phyloP scores from a whole-genome alignment of 331 rosid species.

The Acacia concinna region DNA sequence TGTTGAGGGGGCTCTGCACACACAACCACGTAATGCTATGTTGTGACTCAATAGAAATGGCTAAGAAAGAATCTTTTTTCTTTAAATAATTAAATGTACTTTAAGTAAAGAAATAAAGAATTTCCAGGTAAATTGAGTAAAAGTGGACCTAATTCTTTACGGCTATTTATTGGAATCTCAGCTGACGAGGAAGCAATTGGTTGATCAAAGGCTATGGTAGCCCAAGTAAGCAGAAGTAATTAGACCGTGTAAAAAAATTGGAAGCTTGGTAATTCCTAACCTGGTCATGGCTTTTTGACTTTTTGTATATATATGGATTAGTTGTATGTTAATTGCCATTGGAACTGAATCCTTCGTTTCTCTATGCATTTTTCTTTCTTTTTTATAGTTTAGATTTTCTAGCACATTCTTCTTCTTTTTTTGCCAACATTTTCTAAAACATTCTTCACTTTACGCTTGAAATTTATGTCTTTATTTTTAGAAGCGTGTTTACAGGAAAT shows the following conservation, averaged over 20 bases:
- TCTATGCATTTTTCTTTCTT: constrained; percentile 23
- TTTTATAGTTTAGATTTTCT: constrained; percentile 13
- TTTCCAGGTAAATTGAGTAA: constrained; percentile 65
- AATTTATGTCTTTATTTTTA: neutral
- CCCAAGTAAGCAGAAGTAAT: constrained; percentile 49
- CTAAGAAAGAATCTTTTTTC: constrained; percentile 60
- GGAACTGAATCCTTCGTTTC: constrained; percentile 25
- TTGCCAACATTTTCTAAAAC: neutral
- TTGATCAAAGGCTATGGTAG: constrained; percentile 54
- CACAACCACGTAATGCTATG: constrained; percentile 61
- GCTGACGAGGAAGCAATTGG: constrained; percentile 55
- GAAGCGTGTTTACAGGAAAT: neutral
- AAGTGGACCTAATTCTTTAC: constrained; percentile 51
- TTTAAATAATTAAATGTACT: constrained; percentile 63
- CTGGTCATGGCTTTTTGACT: constrained; percentile 6
- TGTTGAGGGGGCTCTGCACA: constrained; percentile 72
- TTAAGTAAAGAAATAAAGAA: constrained; percentile 60
- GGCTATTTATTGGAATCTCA: constrained; percentile 47
- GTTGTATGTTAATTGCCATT: constrained; percentile 25
- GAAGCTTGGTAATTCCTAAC: constrained; percentile 34
- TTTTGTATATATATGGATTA: constrained; percentile 53
- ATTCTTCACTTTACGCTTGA: neutral
- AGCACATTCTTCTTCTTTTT: neutral
- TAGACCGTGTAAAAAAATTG: constrained; percentile 26
- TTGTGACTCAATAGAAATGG: constrained; percentile 64